Base-by-base conservation (phyloP, 176 grass and related monocot species). In the Juncus effusus region DNA sequence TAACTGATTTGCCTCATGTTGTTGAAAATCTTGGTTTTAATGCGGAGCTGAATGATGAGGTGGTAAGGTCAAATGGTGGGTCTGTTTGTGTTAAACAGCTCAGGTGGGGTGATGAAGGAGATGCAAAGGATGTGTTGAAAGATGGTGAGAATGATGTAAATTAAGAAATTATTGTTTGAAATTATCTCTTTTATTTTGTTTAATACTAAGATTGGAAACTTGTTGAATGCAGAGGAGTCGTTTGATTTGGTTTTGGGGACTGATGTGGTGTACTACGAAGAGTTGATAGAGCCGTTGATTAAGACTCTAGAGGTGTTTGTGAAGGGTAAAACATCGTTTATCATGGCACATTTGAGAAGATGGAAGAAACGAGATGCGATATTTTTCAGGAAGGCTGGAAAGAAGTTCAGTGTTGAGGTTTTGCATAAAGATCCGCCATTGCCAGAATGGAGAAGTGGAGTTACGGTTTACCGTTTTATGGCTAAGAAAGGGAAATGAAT, bases 261-360 rank as follows among this genome's bases (percentile, higher is more conserved):
- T 3, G 94, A 97, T 45, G 83, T 97, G 44, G 85, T 97, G 40
- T 97, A 93, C 67, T 89, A 97, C 67, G 88, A 97, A 45, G 74
- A 75, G 4, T 67, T 92, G 63, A 84, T 97, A 3, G 85, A 97
- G 3, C 94, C 94, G 7, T 59, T 97, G 80, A 74, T 97, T 4
- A 76, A 81, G 82, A 92, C 85, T 51, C 62, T 92, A 42, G 74
- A 74, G 77, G 84, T 74, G 71, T 92, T 92, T 56, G 88, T 83
- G 0, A 92, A 69, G 83, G 83, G 85, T 3, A 77, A 89, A 16
- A 86, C 79, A 15, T 67, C 64, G 42, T 89, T 97, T 71, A 15
- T 92, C 10, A 92, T 97, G 94, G 94, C 80, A 59, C 88, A 97
- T 69, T 76, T 89, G 88, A 92, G 63, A 78, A 82, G 94, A 82